Evolutionary conservation across 2,329 filamentous ascomycete genomes (phyloP).

Genomic region (Colletotrichum sp.): DNA sequence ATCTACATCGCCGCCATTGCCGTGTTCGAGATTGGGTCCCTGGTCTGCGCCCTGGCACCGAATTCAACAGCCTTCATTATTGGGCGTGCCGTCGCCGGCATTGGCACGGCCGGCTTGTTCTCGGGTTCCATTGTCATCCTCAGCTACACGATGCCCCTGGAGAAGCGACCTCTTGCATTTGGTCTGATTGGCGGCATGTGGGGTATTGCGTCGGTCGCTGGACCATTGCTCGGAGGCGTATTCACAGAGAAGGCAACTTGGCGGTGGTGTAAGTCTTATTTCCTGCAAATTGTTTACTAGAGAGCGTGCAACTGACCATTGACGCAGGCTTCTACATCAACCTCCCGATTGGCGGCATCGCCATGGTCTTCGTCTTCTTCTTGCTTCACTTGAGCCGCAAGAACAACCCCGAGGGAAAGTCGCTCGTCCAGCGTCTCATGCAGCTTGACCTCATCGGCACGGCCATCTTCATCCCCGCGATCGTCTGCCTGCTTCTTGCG

Average conservation of each 20-base stretch:
- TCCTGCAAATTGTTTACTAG: neutral
- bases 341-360: slow-evolving; percentile 50
- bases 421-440: slow-evolving; percentile 41
- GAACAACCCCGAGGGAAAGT: slow-evolving; percentile 34
- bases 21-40: slow-evolving; percentile 49
- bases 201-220: slow-evolving; percentile 58
- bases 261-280: slow-evolving; percentile 48
- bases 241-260: slow-evolving; percentile 55
- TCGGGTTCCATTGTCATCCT: slow-evolving; percentile 56
- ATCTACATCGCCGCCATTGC: slow-evolving; percentile 47
- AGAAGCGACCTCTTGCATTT: slow-evolving; percentile 58
- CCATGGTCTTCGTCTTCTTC: slow-evolving; percentile 52
- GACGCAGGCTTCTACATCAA: slow-evolving; percentile 41
- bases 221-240: slow-evolving; percentile 54
- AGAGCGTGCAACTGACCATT: neutral
- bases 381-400: slow-evolving; percentile 40
- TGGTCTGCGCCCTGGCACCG: slow-evolving; percentile 49
- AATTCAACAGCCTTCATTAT: slow-evolving; percentile 54
- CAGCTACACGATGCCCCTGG: slow-evolving; percentile 53
- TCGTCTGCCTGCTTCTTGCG: slow-evolving; percentile 59
- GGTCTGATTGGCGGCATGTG: slow-evolving; percentile 62
- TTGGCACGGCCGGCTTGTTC: slow-evolving; percentile 56
- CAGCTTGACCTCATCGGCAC: slow-evolving; percentile 62
- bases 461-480: slow-evolving; percentile 54
- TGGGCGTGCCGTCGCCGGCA: slow-evolving; percentile 55